These are phyloP conservation scores for Phytophthora pistaciae DNA, from an alignment of 352 stramenopile species.

Conservation along the genomic window DNA sequence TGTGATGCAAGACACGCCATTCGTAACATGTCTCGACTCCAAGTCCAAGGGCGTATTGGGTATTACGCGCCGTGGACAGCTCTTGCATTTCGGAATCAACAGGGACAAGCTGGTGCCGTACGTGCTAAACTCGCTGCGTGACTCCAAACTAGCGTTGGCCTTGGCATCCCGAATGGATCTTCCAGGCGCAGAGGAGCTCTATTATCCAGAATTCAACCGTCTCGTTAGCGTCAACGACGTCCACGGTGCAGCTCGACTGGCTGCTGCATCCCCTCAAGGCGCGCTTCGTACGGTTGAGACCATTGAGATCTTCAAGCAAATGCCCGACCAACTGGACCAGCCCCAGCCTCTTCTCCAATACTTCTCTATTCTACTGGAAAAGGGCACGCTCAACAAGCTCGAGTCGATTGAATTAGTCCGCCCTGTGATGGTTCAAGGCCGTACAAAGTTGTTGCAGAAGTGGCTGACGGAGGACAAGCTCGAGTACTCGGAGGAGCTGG, in stretches of 20 bases:
- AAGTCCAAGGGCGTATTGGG: conserved; percentile 96
- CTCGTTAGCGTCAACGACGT: conserved; percentile 82
- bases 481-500: conserved; percentile 96
- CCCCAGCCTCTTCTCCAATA: conserved; percentile 98
- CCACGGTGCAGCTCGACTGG: conserved; percentile 83
- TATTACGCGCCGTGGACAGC: conserved; percentile 96
- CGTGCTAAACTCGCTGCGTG: conserved; percentile 95
- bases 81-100: conserved; percentile 97
- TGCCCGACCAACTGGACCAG: conserved; percentile 95
- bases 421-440: conserved; percentile 96
- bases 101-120: conserved; percentile 97
- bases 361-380: conserved; percentile 98
- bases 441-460: conserved; percentile 97
- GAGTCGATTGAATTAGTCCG: conserved; percentile 98
- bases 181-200: conserved; percentile 97
- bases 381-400: conserved; percentile 98
- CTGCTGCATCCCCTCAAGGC: conserved; percentile 82
- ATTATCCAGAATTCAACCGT: conserved; percentile 97
- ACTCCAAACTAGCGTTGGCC: conserved; percentile 95
- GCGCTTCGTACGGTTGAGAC: conserved; percentile 96
- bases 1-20: conserved; percentile 98
- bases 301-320: conserved; percentile 98
- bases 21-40: conserved; percentile 89
- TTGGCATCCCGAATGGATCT: conserved; percentile 96
- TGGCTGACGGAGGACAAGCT: conserved; percentile 99